Conservation (phyloP, 177 flowering plant species). For the Vitis hybrid region DNA sequence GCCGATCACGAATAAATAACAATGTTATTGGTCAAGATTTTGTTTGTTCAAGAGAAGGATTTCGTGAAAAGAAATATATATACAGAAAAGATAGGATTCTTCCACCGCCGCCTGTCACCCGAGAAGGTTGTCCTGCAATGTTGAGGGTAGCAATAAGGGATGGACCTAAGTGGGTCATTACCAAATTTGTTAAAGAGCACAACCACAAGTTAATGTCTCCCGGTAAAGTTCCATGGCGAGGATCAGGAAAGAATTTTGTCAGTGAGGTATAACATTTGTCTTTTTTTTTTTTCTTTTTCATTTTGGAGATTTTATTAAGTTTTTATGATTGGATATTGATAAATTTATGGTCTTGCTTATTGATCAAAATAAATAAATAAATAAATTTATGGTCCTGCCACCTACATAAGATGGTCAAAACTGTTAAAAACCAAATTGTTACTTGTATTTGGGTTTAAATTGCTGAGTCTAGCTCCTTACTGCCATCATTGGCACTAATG, state of each 20-base stretch:
- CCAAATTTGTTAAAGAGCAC: conserved; percentile 33
- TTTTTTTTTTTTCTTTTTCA: too few relatives aligned
- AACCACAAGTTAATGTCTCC: conserved; percentile 39
- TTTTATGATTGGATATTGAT: too few relatives aligned
- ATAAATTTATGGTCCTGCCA: too few relatives aligned
- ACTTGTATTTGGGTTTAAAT: too few relatives aligned
- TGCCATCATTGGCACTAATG: too few relatives aligned
- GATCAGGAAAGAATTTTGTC: conserved; percentile 31
- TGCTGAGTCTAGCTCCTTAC: too few relatives aligned
- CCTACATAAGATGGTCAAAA: too few relatives aligned
- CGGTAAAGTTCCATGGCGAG: conserved; percentile 32
- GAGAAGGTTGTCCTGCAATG: conserved; percentile 49
- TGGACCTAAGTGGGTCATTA: conserved; percentile 30
- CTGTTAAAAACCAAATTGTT: too few relatives aligned
- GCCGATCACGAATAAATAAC: conserved; percentile 41
- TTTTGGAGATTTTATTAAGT: too few relatives aligned
- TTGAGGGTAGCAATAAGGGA: conserved; percentile 33
- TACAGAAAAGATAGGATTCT: conserved; percentile 37
- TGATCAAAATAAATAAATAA: too few relatives aligned
- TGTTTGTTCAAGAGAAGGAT: conserved; percentile 56
- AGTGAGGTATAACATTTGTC: conserved; percentile 32
- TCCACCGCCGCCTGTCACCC: conserved; percentile 35
- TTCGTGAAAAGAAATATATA: conserved; percentile 37
- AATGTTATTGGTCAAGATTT: conserved; percentile 43
- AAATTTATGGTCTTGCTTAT: too few relatives aligned